Conservation (phyloP, 805 yeast genomes). For the Candida koratica region DNA sequence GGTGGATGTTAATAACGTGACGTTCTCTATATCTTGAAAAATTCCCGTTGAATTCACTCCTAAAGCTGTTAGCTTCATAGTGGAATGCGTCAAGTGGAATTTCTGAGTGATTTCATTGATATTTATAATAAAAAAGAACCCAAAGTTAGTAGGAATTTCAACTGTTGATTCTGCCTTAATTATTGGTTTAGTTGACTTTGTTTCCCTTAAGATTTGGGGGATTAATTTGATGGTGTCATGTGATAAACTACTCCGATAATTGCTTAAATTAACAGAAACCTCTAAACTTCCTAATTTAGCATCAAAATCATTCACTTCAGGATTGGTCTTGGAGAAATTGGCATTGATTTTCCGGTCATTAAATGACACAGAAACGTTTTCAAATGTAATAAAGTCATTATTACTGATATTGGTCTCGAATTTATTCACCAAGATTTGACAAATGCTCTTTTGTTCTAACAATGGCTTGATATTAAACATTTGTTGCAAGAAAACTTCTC, state of each 20-base stretch:
- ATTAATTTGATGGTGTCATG: conserved; percentile 6
- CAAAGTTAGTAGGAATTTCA: conserved; percentile 6
- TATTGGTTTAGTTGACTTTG: neutral
- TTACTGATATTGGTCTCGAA: neutral
- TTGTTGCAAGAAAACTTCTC: conserved; percentile 19
- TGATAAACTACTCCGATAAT: conserved; percentile 9
- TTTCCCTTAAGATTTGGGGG: conserved; percentile 1
- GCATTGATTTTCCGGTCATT: conserved; percentile 9
- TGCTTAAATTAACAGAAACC: conserved; percentile 10
- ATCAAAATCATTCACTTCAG: conserved; percentile 11
- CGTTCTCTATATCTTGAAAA: conserved; percentile 4
- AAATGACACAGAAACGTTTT: conserved; percentile 10
- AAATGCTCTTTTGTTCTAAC: conserved; percentile 8
- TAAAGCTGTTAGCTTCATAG: conserved; percentile 4
- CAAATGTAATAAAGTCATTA: conserved; percentile 17
- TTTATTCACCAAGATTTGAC: conserved; percentile 9
- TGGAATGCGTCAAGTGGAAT: conserved; percentile 1
- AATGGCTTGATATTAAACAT: conserved; percentile 10
- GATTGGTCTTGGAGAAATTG: conserved; percentile 9
- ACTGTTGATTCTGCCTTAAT: neutral
- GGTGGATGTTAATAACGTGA: conserved; percentile 3
- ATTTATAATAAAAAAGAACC: conserved; percentile 10
- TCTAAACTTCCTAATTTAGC: conserved; percentile 13
- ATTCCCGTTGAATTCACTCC: conserved; percentile 6
- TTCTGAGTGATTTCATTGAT: conserved; percentile 10